Evolutionary conservation across 1,139 yeast species (phyloP).

Genomic region (Starmera stellimalicola): DNA sequence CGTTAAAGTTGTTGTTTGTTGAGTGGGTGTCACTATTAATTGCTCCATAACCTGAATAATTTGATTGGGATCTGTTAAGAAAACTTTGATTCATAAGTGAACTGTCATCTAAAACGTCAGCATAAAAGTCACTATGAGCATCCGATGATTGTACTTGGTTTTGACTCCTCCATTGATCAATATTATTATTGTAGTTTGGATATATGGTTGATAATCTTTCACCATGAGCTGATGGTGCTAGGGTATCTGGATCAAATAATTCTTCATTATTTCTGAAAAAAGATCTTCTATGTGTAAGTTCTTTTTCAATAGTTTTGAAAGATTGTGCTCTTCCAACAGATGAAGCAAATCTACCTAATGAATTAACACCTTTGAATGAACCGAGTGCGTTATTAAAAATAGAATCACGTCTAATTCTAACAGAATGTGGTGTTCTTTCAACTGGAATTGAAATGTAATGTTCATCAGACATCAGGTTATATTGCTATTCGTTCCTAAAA

Average conservation of each 20-base stretch:
- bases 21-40: constrained; percentile 16
- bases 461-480: not conserved
- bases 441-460: constrained; percentile 17
- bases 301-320: constrained; percentile 44
- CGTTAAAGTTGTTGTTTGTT: constrained; percentile 17
- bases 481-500: too few relatives aligned
- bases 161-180: constrained; percentile 21
- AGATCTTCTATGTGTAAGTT: constrained; percentile 34
- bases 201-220: constrained; percentile 51
- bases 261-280: constrained; percentile 49
- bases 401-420: constrained; percentile 15
- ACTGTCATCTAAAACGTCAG: constrained; percentile 27
- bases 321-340: constrained; percentile 75
- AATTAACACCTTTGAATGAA: constrained; percentile 51
- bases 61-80: constrained; percentile 11
- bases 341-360: constrained; percentile 69
- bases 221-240: constrained; percentile 59
- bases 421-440: constrained; percentile 16
- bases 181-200: constrained; percentile 6
- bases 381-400: constrained; percentile 19
- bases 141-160: constrained; percentile 18
- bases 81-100: constrained; percentile 18
- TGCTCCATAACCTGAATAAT: constrained; percentile 16
- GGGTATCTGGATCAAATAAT: constrained; percentile 60
- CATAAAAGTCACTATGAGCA: constrained; percentile 18